A percentile compares a stretch with the other conserved stretches of the same genome.
phyloP scores from a whole-genome alignment of 768 basidiomycete genomes.

The Coprinopsis strossmayeri region DNA sequence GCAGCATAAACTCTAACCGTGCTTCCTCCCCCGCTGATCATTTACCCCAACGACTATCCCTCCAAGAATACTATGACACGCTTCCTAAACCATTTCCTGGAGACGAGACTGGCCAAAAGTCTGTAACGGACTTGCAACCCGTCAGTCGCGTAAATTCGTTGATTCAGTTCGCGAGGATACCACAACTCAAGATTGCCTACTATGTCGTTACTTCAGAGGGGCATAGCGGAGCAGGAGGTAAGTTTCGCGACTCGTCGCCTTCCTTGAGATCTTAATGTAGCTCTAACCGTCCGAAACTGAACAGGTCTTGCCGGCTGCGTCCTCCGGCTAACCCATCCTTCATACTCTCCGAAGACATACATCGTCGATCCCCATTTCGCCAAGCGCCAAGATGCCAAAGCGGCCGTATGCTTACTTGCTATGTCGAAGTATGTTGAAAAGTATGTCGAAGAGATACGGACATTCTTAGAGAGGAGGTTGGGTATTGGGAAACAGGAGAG shows the following conservation, averaged over 20 bases:
- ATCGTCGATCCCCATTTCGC: conserved; percentile 58
- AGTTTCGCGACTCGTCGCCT: no score
- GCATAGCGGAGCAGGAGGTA: conserved; percentile 23
- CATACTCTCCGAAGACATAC: conserved; percentile 42
- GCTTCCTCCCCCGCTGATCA: background rate
- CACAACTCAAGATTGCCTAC: conserved; percentile 35
- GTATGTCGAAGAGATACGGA: conserved; percentile 42
- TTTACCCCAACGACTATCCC: conserved; percentile 5
- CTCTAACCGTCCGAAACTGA: conserved; percentile 1
- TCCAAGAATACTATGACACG: conserved; percentile 58
- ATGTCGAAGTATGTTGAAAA: conserved; percentile 56
- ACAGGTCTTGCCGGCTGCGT: conserved; percentile 37
- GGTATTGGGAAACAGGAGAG: conserved; percentile 30
- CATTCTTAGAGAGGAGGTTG: conserved; percentile 37
- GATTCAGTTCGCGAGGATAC: conserved; percentile 47
- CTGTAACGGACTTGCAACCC: conserved; percentile 43
- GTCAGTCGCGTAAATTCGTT: conserved; percentile 46
- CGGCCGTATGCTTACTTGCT: conserved; percentile 59
- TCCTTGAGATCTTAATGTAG: conserved; percentile 23
- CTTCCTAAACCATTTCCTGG: conserved; percentile 63
- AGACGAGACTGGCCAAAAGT: conserved; percentile 36
- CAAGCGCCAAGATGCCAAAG: conserved; percentile 61
- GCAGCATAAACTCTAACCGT: background rate
- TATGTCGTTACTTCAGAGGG: conserved; percentile 33
- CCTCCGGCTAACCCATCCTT: conserved; percentile 49